phyloP scores from a whole-genome alignment of 345 rosid species.

The Geranium brycei region DNA sequence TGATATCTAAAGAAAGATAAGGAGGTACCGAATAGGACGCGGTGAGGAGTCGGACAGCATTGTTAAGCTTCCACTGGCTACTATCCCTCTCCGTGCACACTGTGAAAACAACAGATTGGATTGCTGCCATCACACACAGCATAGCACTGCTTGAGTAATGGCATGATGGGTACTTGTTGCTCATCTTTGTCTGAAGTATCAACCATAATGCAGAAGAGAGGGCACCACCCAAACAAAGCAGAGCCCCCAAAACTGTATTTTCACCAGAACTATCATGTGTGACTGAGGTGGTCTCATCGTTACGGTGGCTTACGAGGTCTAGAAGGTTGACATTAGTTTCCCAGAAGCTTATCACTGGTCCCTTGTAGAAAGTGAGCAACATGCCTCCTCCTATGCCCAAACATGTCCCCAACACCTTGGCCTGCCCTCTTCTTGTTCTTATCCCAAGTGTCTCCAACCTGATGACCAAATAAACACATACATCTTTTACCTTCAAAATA shows the following conservation, averaged over 20 bases:
- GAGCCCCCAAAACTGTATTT: neutral
- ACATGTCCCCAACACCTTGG: constrained; percentile 29
- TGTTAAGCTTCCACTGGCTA: constrained; percentile 18
- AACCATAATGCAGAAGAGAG: no score
- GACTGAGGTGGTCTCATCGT: neutral
- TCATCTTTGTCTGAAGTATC: constrained; percentile 10
- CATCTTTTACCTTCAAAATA: no score
- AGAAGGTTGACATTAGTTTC: constrained; percentile 12
- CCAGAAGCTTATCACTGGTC: constrained; percentile 21
- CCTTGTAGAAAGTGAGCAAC: constrained; percentile 40
- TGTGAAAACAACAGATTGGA: constrained; percentile 7
- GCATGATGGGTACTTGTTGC: constrained; percentile 8
- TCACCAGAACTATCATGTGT: neutral
- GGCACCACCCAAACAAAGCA: no score
- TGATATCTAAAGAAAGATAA: no score
- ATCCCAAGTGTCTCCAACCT: constrained; percentile 35
- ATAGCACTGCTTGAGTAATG: constrained; percentile 15
- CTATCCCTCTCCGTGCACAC: constrained; percentile 13
- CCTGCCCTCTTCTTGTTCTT: constrained; percentile 21
- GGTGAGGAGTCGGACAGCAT: constrained; percentile 12
- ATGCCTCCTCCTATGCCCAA: constrained; percentile 38
- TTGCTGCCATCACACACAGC: constrained; percentile 8
- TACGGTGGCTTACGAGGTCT: neutral
- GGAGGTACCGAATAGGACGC: constrained; percentile 8
- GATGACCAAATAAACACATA: no score